Evolutionary conservation across 495 filamentous ascomycete species (phyloP), one percentile per base, ranked within the genome.

Genomic region (Aspergillus kassunensis): DNA sequence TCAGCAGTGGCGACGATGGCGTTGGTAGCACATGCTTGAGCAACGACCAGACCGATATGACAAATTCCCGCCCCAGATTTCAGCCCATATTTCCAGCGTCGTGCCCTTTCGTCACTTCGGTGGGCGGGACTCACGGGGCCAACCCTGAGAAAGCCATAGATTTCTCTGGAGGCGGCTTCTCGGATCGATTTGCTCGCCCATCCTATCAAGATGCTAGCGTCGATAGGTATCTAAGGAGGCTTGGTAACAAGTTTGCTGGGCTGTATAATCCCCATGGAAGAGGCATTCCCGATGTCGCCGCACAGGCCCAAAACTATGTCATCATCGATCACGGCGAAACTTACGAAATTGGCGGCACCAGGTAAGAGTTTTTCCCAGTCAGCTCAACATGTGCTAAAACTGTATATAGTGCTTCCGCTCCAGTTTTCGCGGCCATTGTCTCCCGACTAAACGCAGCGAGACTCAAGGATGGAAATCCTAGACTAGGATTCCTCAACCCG

Each of bases 101-200:
- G n/a, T 95, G 90, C 56, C 90, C 90, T 0, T 93, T 83, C 59
- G 83, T 93, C 4, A 95, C 89, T 0, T 70, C 82, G 0, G 87
- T 93, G 8, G 89, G 89, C 11, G 88, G 84, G 4, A 89, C 85
- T 0, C 68, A 71, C n/a, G 69, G 75, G 15, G 71, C 77, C 1
- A 60, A 69, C 2, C 76, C 82, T 6, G 70, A 84, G 36, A 75
- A 65, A 19, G 85, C 78, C 11, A 75, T 82, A 30, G 59, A 54
- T 20, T 86, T 81, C 54, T 82, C 81, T 27, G 77, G 77, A 0
- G 89, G 85, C 8, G 87, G 89, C 0, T 92, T 95, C 66, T 85
- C 81, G 4, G 78, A 86, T 36, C 72, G 77, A n/a, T 93, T 88
- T 57, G 47, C 67, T 1, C 75, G 80, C 6, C 87, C 88, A 0